phyloP scores from a whole-genome alignment of 1,284 basidiomycete species.

The Puccinia horiana region DNA sequence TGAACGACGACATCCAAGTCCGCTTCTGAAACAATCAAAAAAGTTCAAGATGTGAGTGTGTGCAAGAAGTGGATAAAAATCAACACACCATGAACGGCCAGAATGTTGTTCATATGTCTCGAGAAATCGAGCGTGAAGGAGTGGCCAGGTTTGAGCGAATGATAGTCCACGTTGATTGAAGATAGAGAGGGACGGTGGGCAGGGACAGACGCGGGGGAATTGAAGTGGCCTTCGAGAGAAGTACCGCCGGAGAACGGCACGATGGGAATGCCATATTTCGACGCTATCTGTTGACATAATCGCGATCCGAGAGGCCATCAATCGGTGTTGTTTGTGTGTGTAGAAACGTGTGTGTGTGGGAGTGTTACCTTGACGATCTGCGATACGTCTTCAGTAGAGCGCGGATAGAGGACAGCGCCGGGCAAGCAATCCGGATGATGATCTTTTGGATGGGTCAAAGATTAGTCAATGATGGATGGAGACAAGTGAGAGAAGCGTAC shows the following conservation, averaged over 20 bases:
- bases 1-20: conserved; percentile 57
- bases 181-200: neutral
- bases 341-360: neutral
- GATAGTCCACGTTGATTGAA: neutral
- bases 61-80: neutral
- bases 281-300: conserved; percentile 62
- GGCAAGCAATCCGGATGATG: conserved; percentile 49
- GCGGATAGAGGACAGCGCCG: conserved; percentile 53
- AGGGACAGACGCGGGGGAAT: conserved; percentile 64
- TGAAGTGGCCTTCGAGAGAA: conserved; percentile 59
- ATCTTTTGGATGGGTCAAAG: neutral
- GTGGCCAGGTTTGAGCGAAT: conserved; percentile 22
- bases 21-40: conserved; percentile 53
- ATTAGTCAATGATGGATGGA: no score
- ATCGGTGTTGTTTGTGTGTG: no score
- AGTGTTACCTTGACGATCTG: conserved; percentile 50
- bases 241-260: conserved; percentile 72
- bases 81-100: conserved; percentile 70
- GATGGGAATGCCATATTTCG: conserved; percentile 70
- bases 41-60: conserved; percentile 45
- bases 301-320: neutral
- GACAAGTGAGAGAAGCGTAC: neutral
- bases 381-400: conserved; percentile 54
- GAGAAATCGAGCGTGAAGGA: conserved; percentile 76
- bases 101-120: conserved; percentile 74